Conservation (phyloP, 2,329 filamentous ascomycete genomes). For the Claviceps paspali region DNA sequence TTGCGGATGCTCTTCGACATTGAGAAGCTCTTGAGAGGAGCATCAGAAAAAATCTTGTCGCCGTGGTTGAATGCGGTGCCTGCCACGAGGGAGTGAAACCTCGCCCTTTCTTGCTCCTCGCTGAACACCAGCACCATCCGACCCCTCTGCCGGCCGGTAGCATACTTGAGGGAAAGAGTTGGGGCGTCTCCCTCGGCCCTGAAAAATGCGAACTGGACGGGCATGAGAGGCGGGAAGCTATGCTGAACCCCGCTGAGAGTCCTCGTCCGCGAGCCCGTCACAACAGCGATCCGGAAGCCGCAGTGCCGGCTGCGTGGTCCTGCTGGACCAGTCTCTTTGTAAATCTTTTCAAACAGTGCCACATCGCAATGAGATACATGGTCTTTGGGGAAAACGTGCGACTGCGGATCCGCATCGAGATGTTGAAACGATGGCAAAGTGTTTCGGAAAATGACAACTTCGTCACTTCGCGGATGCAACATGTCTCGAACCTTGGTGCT, state of each 20-base stretch:
- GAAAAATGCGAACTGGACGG: constrained; percentile 65
- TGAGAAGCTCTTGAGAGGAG: constrained; percentile 48
- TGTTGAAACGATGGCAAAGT: constrained; percentile 66
- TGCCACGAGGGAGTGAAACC: constrained; percentile 57
- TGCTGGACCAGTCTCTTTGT: constrained; percentile 54
- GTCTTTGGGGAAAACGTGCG: constrained; percentile 61
- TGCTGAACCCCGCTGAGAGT: constrained; percentile 65
- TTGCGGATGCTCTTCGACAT: constrained; percentile 40
- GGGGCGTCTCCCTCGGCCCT: constrained; percentile 56
- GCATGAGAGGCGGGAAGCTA: constrained; percentile 45
- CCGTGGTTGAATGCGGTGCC: constrained; percentile 53
- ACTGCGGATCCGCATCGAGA: constrained; percentile 55
- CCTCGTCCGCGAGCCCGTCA: constrained; percentile 64
- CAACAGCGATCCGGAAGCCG: constrained; percentile 63
- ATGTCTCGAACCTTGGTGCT: constrained; percentile 60
- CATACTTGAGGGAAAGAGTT: constrained; percentile 55
- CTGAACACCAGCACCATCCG: constrained; percentile 66
- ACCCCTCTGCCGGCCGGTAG: constrained; percentile 48
- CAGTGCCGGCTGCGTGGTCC: constrained; percentile 60
- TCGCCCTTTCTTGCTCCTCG: constrained; percentile 53
- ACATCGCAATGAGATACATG: constrained; percentile 56
- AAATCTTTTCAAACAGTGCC: constrained; percentile 57
- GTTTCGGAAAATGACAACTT: constrained; percentile 53
- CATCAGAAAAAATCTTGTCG: constrained; percentile 57
- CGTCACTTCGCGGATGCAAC: constrained; percentile 52